Evolutionary conservation across 1,139 yeast species (phyloP).

Genomic region (Suhomyces maxii): DNA sequence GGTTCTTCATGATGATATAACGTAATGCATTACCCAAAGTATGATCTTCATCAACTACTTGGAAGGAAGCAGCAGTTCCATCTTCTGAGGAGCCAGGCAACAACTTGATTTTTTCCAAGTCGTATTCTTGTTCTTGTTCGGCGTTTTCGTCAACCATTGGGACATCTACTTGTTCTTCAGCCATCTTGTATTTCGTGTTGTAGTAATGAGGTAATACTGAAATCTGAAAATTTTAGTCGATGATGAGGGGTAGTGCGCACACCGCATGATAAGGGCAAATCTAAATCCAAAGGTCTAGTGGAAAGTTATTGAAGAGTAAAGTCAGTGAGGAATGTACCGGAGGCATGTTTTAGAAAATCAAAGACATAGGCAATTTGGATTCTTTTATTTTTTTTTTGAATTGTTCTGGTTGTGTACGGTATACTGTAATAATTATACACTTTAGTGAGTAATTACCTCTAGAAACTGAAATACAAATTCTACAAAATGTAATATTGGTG

Average conservation of each 20-base stretch:
- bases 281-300: too few relatives aligned
- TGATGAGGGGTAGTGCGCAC: conserved; percentile 8
- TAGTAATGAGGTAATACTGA: conserved; percentile 3
- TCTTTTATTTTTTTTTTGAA: too few relatives aligned
- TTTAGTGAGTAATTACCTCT: too few relatives aligned
- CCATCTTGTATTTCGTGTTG: conserved; percentile 16
- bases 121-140: conserved; percentile 33
- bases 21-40: conserved; percentile 92
- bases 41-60: conserved; percentile 89
- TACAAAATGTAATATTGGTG: too few relatives aligned
- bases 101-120: conserved; percentile 52
- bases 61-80: conserved; percentile 94
- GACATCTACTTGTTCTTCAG: conserved; percentile 24
- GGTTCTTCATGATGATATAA: conserved; percentile 94
- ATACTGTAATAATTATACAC: too few relatives aligned
- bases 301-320: too few relatives aligned
- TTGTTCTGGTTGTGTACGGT: too few relatives aligned
- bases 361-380: too few relatives aligned
- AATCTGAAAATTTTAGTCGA: conserved; percentile 11
- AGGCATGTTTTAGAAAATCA: too few relatives aligned
- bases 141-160: conserved; percentile 24
- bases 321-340: too few relatives aligned
- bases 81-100: conserved; percentile 94
- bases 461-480: too few relatives aligned
- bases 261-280: not conserved